phyloP scores from a whole-genome alignment of 108 stramenopile genomes.

The Fragilaria crotonensis region DNA sequence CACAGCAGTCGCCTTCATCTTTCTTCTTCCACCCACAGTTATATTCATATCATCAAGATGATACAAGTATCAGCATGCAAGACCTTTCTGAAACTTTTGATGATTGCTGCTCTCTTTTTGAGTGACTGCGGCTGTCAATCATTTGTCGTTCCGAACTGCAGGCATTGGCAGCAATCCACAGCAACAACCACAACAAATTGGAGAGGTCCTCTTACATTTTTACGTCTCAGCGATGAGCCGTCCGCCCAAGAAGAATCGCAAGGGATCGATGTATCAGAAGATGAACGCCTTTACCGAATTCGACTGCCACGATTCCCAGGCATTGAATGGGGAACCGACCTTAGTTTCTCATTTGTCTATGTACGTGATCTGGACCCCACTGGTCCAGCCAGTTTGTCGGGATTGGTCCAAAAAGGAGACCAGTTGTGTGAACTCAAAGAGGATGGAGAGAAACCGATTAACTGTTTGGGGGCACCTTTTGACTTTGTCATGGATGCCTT shows the following conservation, averaged over 20 bases:
- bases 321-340: slow-evolving; percentile 92
- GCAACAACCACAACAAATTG: too few species aligned
- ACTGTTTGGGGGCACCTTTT: slow-evolving; percentile 71
- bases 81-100: background rate
- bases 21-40: too few species aligned
- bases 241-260: background rate
- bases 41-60: too few species aligned
- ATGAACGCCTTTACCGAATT: slow-evolving; percentile 64
- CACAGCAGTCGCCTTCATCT: too few species aligned
- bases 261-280: slow-evolving; percentile 46
- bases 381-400: slow-evolving; percentile 63
- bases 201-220: background rate
- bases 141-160: background rate
- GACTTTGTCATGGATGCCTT: slow-evolving; percentile 84
- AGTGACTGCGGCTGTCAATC: background rate
- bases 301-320: slow-evolving; percentile 76
- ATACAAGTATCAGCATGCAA: too few species aligned
- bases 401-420: slow-evolving; percentile 60
- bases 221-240: background rate
- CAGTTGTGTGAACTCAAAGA: slow-evolving; percentile 69
- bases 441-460: slow-evolving; percentile 21
- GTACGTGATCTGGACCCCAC: slow-evolving; percentile 78
- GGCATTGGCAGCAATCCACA: too few species aligned
- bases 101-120: background rate
- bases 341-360: slow-evolving; percentile 90